Percentiles rank a stretch among this genome's conserved stretches.
Conservation (phyloP, 352 stramenopile species). For the Globisporangium heterothallicum region DNA sequence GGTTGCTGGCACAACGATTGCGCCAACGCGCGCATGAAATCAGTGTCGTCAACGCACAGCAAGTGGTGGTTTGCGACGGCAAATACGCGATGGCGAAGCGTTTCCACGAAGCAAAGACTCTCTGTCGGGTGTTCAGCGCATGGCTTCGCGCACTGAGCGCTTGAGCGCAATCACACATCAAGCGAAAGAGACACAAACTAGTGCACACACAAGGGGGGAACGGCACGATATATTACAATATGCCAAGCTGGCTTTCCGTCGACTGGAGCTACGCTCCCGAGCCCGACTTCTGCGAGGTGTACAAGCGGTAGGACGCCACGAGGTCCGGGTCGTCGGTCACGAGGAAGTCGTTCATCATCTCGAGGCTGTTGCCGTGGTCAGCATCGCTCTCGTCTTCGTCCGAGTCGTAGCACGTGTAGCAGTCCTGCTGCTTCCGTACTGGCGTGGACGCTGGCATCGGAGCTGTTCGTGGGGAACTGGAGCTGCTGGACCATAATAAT, state of each 20-base stretch:
- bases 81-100: conserved; percentile 45
- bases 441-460: not conserved
- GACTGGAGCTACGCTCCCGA: not conserved
- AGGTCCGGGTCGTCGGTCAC: not conserved
- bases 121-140: conserved; percentile 9
- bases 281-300: conserved; percentile 10
- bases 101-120: conserved; percentile 28
- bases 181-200: too few species aligned
- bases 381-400: not conserved
- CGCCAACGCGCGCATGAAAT: not conserved
- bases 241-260: too few species aligned
- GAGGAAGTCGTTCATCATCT: conserved; percentile 5
- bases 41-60: conserved; percentile 4
- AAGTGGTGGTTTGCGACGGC: conserved; percentile 26
- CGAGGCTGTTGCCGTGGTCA: not conserved
- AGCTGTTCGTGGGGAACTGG: not conserved
- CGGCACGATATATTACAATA: not conserved
- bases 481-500: not conserved
- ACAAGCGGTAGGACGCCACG: conserved; percentile 1
- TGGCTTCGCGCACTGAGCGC: conserved; percentile 15
- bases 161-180: not conserved
- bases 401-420: conserved; percentile 13
- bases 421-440: conserved; percentile 3
- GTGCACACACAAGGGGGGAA: too few species aligned
- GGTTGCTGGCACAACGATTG: not conserved